Conservation (phyloP, 345 rosid species). For the Mangifera indica region DNA sequence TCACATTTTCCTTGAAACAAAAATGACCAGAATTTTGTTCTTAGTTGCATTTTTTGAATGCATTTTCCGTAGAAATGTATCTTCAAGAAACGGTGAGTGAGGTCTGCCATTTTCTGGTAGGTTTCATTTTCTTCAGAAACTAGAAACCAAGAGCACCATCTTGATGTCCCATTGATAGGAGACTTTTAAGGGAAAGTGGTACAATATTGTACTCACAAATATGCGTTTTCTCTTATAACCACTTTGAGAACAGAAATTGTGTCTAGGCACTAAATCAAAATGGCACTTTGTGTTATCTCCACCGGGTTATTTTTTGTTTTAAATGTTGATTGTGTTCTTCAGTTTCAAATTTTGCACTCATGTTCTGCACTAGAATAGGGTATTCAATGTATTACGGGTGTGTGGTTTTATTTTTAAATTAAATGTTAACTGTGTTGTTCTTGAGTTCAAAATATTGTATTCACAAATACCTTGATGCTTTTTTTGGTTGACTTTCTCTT, state of each 20-base stretch:
- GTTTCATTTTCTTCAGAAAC: no score
- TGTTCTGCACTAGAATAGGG: no score
- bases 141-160: neutral
- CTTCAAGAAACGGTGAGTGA: neutral
- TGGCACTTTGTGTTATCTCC: neutral
- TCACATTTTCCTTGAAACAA: neutral
- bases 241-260: neutral
- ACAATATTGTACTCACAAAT: no score
- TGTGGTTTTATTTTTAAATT: no score
- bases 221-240: no score
- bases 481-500: neutral
- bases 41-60: neutral
- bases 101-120: neutral
- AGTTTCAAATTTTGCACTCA: no score
- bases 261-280: neutral
- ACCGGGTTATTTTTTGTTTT: neutral
- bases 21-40: neutral
- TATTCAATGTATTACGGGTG: no score
- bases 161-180: neutral
- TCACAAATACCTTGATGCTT: neutral
- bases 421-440: no score
- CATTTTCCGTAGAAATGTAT: no score
- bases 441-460: no score
- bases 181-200: neutral
- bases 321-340: neutral